Evolutionary conservation across 129 eudicot species (phyloP).

Genomic region (Flaveria sonorensis): DNA sequence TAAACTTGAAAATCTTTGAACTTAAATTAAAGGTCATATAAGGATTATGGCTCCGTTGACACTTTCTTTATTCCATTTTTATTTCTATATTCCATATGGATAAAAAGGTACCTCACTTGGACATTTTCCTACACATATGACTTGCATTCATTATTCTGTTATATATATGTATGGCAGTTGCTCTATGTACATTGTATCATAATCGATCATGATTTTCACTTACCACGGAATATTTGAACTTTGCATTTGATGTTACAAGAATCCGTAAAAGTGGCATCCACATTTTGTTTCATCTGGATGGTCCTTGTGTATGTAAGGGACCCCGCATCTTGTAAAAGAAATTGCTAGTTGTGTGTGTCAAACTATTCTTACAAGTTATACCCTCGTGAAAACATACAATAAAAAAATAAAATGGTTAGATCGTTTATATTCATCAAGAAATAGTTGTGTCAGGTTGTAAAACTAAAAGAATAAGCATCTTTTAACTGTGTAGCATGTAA

Average conservation of each 20-base stretch:
- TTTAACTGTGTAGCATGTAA: neutral
- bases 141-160: neutral
- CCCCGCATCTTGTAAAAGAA: neutral
- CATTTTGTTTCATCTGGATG: neutral
- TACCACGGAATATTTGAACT: neutral
- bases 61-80: neutral
- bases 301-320: neutral
- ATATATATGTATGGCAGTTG: neutral
- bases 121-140: too few relatives aligned
- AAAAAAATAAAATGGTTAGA: neutral
- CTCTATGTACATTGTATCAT: too few relatives aligned
- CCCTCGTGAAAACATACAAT: neutral
- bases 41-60: neutral
- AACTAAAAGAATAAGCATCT: neutral
- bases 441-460: neutral
- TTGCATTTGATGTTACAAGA: conserved; percentile 1
- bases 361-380: neutral
- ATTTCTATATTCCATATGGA: too few relatives aligned
- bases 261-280: neutral
- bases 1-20: too few relatives aligned
- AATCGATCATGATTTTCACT: neutral
- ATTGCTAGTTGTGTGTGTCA: neutral
- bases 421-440: neutral
- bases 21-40: neutral
- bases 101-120: too few relatives aligned